Evolutionary conservation across 768 basidiomycete species (phyloP).

Genomic region (Pleurotus ostreatus): DNA sequence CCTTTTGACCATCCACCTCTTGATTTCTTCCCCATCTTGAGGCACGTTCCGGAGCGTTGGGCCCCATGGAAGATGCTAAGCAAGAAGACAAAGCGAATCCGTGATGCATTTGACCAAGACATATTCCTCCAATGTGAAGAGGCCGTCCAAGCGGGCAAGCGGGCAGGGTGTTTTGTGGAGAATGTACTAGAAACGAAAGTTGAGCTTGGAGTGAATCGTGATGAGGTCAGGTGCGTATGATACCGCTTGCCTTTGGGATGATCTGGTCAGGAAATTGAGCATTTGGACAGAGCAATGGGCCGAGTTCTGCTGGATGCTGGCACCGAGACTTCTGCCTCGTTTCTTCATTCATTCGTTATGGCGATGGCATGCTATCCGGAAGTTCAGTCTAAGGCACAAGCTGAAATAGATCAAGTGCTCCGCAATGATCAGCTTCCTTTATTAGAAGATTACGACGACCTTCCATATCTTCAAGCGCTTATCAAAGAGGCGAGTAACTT

Average conservation of each 20-base stretch:
- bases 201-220: constrained; percentile 9
- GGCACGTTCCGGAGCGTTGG: constrained; percentile 15
- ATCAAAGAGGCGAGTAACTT: not conserved
- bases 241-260: not conserved
- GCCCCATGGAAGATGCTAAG: constrained; percentile 14
- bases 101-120: constrained; percentile 1
- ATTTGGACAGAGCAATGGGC: not conserved
- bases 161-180: constrained; percentile 22
- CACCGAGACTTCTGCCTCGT: not conserved
- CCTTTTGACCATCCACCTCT: constrained; percentile 12
- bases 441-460: not conserved
- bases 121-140: constrained; percentile 6
- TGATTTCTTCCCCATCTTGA: constrained; percentile 13
- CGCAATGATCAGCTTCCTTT: not conserved
- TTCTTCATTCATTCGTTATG: not conserved
- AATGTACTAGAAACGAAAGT: constrained; percentile 10
- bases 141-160: constrained; percentile 13
- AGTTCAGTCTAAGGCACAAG: not conserved
- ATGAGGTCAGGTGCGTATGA: constrained; percentile 3
- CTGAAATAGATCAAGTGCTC: not conserved
- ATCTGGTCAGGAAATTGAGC: too few species aligned
- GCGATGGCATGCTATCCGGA: not conserved
- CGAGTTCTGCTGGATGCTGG: constrained; percentile 1
- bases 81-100: constrained; percentile 3
- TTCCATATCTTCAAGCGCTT: not conserved